A percentile compares a stretch with the other conserved stretches of the same genome.
These are phyloP conservation scores for Solanum peruvianum DNA, from an alignment of 257 asterid genomes.

Conservation along the genomic window DNA sequence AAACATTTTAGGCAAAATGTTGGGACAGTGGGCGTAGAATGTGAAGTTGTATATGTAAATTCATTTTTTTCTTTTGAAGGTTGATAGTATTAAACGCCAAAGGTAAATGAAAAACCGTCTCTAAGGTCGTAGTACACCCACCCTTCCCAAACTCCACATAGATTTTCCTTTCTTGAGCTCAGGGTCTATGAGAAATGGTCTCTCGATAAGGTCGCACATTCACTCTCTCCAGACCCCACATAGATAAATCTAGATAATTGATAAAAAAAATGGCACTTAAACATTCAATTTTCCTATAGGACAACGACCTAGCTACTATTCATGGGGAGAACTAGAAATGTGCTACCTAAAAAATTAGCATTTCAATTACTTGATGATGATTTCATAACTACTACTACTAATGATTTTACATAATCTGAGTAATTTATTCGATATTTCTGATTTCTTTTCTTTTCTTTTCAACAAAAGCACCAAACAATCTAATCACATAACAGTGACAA, in stretches of 20 bases:
- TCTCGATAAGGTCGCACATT: fast-evolving
- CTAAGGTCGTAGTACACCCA: too few species aligned
- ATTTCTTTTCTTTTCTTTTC: background rate
- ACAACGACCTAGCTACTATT: background rate
- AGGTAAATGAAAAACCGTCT: too few species aligned
- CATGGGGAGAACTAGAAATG: background rate
- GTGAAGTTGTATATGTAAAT: background rate
- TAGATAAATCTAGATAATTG: background rate
- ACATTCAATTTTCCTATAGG: background rate
- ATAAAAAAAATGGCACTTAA: background rate
- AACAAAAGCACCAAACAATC: background rate
- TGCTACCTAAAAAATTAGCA: background rate
- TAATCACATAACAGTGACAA: background rate
- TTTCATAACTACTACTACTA: background rate
- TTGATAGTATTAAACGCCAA: background rate
- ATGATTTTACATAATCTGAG: background rate
- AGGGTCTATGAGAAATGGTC: fast-evolving
- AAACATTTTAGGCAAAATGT: background rate
- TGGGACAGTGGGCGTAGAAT: background rate
- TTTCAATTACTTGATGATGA: background rate
- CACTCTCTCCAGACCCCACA: background rate
- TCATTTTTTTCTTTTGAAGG: background rate
- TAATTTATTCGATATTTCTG: background rate
- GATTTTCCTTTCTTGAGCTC: background rate
- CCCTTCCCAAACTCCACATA: background rate